These are phyloP conservation scores for Sporothrix curviconia DNA, from an alignment of 2,329 filamentous ascomycete genomes.

Conservation along the genomic window DNA sequence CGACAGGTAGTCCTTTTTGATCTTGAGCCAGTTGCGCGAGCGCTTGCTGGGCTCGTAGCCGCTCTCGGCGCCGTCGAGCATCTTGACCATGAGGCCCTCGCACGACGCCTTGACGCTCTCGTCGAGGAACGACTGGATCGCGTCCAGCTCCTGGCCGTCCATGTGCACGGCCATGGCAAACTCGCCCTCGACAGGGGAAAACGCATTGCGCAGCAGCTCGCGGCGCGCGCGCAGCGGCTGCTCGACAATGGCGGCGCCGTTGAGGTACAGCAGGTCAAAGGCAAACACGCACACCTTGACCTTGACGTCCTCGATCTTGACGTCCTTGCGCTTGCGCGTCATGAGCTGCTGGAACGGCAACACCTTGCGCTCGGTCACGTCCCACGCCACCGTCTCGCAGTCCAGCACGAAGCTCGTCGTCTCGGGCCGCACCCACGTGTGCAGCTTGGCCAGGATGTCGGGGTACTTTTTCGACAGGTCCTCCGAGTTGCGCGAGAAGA, in stretches of 20 bases:
- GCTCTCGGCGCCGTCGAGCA: conserved; percentile 88
- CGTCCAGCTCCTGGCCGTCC: conserved; percentile 81
- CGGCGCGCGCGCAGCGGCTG: conserved; percentile 80
- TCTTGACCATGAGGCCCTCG: conserved; percentile 98
- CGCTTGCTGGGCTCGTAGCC: conserved; percentile 95
- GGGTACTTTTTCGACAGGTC: conserved; percentile 97
- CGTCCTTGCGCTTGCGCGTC: conserved; percentile 96
- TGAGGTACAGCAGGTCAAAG: conserved; percentile 89
- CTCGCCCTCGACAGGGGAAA: conserved; percentile 75
- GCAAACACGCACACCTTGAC: conserved; percentile 97
- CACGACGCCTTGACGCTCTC: conserved; percentile 94
- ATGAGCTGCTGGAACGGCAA: conserved; percentile 96
- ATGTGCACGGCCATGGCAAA: conserved; percentile 85
- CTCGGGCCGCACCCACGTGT: conserved; percentile 80
- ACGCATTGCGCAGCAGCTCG: conserved; percentile 65
- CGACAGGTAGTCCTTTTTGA: conserved; percentile 96
- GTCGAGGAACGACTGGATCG: conserved; percentile 87
- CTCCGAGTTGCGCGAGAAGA: conserved; percentile 96
- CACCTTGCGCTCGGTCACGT: conserved; percentile 89
- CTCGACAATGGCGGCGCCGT: conserved; percentile 83
- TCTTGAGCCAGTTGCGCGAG: conserved; percentile 97
- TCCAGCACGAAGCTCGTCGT: conserved; percentile 97
- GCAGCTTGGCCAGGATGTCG: conserved; percentile 82
- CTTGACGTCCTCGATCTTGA: conserved; percentile 90
- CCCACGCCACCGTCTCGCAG: conserved; percentile 97